Evolutionary conservation across 1,139 yeast genomes (phyloP), one percentile per base, ranked within the genome.

Genomic region (Debaryomyces nepalensis): DNA sequence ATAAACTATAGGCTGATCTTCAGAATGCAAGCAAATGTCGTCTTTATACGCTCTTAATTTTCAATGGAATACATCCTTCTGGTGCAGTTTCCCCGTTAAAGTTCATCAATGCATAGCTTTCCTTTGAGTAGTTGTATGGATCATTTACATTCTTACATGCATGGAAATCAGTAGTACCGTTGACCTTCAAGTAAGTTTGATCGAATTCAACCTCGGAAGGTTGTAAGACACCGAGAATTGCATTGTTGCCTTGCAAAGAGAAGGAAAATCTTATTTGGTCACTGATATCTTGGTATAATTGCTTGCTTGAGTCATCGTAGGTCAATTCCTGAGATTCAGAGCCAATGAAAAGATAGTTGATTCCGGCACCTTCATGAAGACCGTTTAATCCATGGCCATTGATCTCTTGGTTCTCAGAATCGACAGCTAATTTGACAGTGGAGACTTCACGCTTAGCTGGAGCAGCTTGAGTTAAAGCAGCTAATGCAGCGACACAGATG

Each of bases 341-440:
- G 44, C 11, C 66, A 11, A 76, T 51, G 56, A 73, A 69, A 38
- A 70, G 54, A 57, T 73, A 78, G 63, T 74, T 68, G 52, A 77
- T 60, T 46, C 75, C 84, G 37, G 84, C 84, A 57, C 84, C 84
- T 59, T 75, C 81, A 55, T 77, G 84, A 34, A 50, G 48, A 22
- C 67, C 51, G 33, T 55, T 46, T 36, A 76, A 49, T 34, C 68
- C 71, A 24, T 57, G 42, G 20, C 66, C 67, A 49, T 55, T 48
- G 38, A 61, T 36, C n/a, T 48, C 52, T 23, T 36, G 40, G 32
- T 59, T 53, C 10, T 75, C 63, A 37, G 52, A 52, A 37, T 46
- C 50, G 24, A 53, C 44, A 16, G 34, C 26, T 15, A 39, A 39
- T 12, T 34, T 32, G 11, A 38, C 44, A 18, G 16, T 8, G 11